Conservation (phyloP, 2,329 filamentous ascomycete genomes). For the Penicillium frequentans region DNA sequence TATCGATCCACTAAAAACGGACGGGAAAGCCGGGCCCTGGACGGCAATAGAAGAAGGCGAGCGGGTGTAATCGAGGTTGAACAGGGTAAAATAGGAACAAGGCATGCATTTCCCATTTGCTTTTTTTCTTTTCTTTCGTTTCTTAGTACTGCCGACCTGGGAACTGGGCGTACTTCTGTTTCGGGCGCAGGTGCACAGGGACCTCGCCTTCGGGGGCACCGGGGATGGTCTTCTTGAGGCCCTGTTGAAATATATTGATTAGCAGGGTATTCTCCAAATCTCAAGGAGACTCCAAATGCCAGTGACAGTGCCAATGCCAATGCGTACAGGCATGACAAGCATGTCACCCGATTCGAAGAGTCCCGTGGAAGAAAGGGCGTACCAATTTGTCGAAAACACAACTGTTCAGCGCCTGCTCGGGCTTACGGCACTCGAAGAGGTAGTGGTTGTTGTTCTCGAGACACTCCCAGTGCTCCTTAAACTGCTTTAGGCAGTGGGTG, state of each 20-base stretch:
- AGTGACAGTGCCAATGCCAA: not conserved
- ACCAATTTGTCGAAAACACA: conserved; percentile 97
- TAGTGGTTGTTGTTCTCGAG: conserved; percentile 98
- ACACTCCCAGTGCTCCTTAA: conserved; percentile 92
- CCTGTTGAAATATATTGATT: conserved; percentile 48
- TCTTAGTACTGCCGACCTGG: conserved; percentile 40
- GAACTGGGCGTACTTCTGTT: conserved; percentile 45
- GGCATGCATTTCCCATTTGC: not conserved
- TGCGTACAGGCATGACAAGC: not conserved
- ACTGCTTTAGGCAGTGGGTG: conserved; percentile 86
- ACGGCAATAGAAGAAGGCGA: conserved; percentile 9
- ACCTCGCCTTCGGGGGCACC: conserved; percentile 68
- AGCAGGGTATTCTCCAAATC: not conserved
- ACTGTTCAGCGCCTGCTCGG: conserved; percentile 87
- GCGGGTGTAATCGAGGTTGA: conserved; percentile 8
- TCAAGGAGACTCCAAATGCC: not conserved
- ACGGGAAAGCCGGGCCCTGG: conserved; percentile 21
- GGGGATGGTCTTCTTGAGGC: conserved; percentile 78
- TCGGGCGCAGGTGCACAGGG: conserved; percentile 71
- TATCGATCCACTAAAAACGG: conserved; percentile 22
- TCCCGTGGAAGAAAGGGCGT: conserved; percentile 39
- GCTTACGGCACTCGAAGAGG: conserved; percentile 88
- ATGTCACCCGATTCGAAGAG: not conserved
- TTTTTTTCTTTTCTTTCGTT: not conserved
- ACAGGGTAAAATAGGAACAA: not conserved